Conservation (phyloP, 78 protist genomes). For the Goniomonas avonlea region DNA sequence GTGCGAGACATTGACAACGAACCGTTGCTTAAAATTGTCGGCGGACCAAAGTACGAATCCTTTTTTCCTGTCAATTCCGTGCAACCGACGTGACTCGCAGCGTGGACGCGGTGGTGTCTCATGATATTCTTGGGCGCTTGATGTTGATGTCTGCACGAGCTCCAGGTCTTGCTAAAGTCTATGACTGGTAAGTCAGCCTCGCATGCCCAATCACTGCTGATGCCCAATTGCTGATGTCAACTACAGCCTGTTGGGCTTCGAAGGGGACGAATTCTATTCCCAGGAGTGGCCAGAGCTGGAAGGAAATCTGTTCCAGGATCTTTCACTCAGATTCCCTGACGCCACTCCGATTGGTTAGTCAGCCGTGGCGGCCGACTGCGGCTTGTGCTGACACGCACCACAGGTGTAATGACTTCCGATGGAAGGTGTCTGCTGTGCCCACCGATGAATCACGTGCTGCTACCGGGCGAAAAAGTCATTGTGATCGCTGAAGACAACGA, state of each 20-base stretch:
- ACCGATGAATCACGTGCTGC: neutral
- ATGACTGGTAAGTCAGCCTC: no score
- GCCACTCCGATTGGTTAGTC: conserved; percentile 29
- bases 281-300: conserved; percentile 30
- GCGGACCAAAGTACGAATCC: no score
- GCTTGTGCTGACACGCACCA: no score
- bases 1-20: conserved; percentile 34
- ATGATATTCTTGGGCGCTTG: conserved; percentile 49
- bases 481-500: conserved; percentile 49
- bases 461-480: conserved; percentile 24
- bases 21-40: conserved; percentile 13
- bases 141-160: conserved; percentile 27
- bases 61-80: no score
- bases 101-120: conserved; percentile 32
- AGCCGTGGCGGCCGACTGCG: no score
- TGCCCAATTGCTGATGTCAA: no score
- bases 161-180: conserved; percentile 27
- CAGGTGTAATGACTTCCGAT: conserved; percentile 13
- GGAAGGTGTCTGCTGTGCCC: neutral
- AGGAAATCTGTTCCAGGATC: neutral
- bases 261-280: conserved; percentile 43
- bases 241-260: conserved; percentile 37
- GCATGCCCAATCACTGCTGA: no score
- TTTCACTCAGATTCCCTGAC: neutral
- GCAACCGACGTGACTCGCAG: no score